Percentiles rank a stretch among this genome's conserved stretches.
Evolutionary conservation across 106 monocot species (phyloP).

Genomic region (Platanthera zijinensis): DNA sequence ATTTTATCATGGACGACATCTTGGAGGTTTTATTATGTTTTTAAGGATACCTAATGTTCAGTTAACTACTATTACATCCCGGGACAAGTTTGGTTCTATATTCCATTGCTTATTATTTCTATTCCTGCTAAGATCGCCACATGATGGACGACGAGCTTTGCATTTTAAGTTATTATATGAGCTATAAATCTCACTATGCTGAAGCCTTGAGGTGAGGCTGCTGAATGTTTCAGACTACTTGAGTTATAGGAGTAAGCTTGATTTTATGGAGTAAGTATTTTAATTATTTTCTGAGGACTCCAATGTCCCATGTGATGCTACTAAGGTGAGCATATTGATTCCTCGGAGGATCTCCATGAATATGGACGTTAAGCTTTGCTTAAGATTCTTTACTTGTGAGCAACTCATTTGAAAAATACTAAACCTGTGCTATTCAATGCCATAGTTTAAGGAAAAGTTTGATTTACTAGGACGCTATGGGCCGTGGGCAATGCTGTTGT

Average conservation of each 20-base stretch:
- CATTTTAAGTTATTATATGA: slow-evolving; percentile 3
- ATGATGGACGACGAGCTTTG: slow-evolving; percentile 5
- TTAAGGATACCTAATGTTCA: slow-evolving; percentile 4
- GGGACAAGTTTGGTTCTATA: slow-evolving; percentile 4
- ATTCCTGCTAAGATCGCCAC: neutral
- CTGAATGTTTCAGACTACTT: neutral
- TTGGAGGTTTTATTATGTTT: slow-evolving; percentile 1
- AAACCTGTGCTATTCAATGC: neutral
- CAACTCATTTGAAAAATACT: neutral
- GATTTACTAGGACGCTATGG: neutral
- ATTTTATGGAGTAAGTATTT: neutral
- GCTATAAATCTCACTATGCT: neutral
- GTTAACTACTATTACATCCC: neutral
- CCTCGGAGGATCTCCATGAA: neutral
- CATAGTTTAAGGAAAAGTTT: neutral
- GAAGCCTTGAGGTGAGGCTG: neutral
- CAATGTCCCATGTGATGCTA: neutral
- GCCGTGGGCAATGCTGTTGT: neutral
- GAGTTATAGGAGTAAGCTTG: neutral
- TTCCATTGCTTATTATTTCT: slow-evolving; percentile 8
- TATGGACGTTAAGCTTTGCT: neutral
- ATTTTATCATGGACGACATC: neutral
- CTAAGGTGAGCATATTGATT: neutral
- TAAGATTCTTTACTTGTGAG: neutral
- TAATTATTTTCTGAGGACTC: neutral